phyloP scores from a whole-genome alignment of 2,329 filamentous ascomycete species.

The Fusarium oligoseptatum region DNA sequence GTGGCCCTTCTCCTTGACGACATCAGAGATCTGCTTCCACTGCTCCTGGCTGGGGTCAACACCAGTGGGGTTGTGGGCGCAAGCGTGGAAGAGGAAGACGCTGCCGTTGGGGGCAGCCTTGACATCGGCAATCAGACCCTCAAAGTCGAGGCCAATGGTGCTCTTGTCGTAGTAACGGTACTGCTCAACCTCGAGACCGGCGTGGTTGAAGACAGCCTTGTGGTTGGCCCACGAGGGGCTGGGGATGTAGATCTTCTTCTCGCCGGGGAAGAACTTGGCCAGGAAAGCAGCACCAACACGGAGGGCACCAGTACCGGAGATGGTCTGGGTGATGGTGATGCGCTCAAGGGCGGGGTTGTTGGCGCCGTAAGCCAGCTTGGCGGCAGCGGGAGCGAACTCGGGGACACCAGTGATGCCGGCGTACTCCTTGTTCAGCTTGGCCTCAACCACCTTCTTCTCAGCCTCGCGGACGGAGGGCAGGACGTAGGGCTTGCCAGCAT shows the following conservation, averaged over 20 bases:
- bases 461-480: conserved; percentile 92
- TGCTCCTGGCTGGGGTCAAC: conserved; percentile 93
- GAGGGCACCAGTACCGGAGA: conserved; percentile 96
- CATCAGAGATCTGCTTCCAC: conserved; percentile 90
- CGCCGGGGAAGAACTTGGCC: conserved; percentile 87
- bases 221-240: conserved; percentile 99
- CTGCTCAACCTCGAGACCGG: conserved; percentile 89
- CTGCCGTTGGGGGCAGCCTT: conserved; percentile 88
- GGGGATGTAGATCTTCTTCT: conserved; percentile 97
- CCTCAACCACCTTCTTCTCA: conserved; percentile 85
- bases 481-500: conserved; percentile 97
- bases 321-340: conserved; percentile 94
- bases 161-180: conserved; percentile 99
- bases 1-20: conserved; percentile 88
- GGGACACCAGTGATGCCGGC: conserved; percentile 97
- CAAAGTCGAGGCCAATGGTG: conserved; percentile 97
- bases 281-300: conserved; percentile 96
- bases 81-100: conserved; percentile 94
- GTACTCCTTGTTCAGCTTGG: conserved; percentile 94
- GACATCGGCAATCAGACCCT: conserved; percentile 91
- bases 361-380: conserved; percentile 88
- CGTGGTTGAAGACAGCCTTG: conserved; percentile 94
- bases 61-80: conserved; percentile 97
- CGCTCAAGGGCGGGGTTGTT: conserved; percentile 83
- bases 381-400: conserved; percentile 92